Base-by-base conservation (phyloP, 2,329 filamentous ascomycete species). In the Cladophialophora exuberans region DNA sequence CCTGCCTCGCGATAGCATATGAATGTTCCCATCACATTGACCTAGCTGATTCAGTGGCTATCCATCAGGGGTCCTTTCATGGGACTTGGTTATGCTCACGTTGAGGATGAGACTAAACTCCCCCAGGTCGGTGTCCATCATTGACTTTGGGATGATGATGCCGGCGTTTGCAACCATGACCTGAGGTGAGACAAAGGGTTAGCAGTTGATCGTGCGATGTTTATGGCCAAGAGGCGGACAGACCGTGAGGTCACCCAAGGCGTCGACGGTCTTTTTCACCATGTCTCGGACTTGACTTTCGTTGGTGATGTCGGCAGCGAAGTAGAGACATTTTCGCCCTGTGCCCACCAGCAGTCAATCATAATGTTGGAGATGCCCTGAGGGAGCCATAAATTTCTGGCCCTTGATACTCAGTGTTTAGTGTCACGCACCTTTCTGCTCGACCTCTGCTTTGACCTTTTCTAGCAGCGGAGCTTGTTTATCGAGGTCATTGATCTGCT, bases 11-110 rank as follows among this genome's bases (percentile, higher is more conserved):
- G 74, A 62, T 86, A 85, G 70, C 83, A 87, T 64, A 87, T 83
- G 62, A 83, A 84, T 0, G 85, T 76, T 3, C 85, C 85, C 44
- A 76, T 78, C 15, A 88, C 81, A 58, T 88, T 89, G 52, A 88
- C 77, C n/a, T 79, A 75, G 62, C n/a, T n/a, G n/a, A n/a, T n/a
- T n/a, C n/a, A n/a, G n/a, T n/a, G n/a, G n/a, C n/a, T n/a, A n/a
- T n/a, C n/a, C n/a, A n/a, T n/a, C n/a, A n/a, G n/a, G n/a, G n/a
- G n/a, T n/a, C n/a, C n/a, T n/a, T n/a, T n/a, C n/a, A n/a, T n/a
- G n/a, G n/a, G n/a, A n/a, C n/a, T n/a, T n/a, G 87, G 82, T 75
- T 87, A 83, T 20, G 73, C 30, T 47, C 11, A 48, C 17, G 31
- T 33, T 48, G 11, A 48, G 26, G 23, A 28, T n/a, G 33, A 36